Percentiles rank a stretch among this genome's conserved stretches.
Conservation (phyloP, 2,329 filamentous ascomycete species). For the Aspergillus neotritici region DNA sequence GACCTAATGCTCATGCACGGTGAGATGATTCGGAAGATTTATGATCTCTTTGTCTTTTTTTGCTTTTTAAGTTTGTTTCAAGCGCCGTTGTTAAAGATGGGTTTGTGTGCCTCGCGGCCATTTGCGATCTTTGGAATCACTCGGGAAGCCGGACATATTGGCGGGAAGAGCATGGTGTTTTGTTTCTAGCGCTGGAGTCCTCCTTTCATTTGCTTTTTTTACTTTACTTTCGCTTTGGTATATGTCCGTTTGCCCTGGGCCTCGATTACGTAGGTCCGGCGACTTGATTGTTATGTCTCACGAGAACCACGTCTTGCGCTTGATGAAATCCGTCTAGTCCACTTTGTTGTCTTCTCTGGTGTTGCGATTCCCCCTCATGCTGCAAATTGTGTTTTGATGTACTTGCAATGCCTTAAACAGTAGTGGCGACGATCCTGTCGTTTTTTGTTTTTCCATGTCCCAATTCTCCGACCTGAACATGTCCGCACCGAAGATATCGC, state of each 20-base stretch:
- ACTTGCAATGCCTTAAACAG: neutral
- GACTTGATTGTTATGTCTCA: constrained; percentile 5
- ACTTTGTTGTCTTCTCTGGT: constrained; percentile 11
- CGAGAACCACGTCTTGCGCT: constrained; percentile 9
- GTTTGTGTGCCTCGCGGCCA: constrained; percentile 23
- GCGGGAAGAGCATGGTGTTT: constrained; percentile 17
- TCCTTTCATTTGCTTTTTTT: constrained; percentile 9
- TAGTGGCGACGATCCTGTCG: neutral
- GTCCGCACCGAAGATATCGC: too few species aligned
- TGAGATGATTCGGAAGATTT: constrained; percentile 2
- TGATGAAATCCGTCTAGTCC: constrained; percentile 14
- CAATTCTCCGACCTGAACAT: too few species aligned
- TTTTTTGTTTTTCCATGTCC: neutral
- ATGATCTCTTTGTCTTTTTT: constrained; percentile 15
- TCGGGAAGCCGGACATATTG: constrained; percentile 2
- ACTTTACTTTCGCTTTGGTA: constrained; percentile 4
- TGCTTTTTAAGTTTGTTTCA: constrained; percentile 14
- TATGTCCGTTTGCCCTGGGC: constrained; percentile 1
- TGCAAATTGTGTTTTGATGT: constrained; percentile 11
- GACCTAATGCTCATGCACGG: constrained; percentile 7
- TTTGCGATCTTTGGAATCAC: constrained; percentile 10
- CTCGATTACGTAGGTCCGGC: neutral
- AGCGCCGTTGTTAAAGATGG: constrained; percentile 21
- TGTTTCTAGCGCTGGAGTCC: constrained; percentile 24
- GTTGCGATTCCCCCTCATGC: constrained; percentile 28